Conservation (phyloP, 352 stramenopile genomes). For the Hyaloperonospora brassicae region DNA sequence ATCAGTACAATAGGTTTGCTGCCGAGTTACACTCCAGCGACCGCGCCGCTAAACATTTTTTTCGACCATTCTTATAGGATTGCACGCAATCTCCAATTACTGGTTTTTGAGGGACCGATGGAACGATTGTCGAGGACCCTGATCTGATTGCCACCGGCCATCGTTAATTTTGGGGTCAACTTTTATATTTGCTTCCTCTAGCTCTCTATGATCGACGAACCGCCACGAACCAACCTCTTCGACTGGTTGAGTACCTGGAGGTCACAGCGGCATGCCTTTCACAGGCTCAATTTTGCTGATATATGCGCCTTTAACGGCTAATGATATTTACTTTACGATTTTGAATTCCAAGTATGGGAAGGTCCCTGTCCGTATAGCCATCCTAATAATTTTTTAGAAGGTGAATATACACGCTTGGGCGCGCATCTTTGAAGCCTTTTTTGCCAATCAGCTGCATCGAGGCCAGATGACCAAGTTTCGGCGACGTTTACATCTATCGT, state of each 20-base stretch:
- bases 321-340: conserved; percentile 15
- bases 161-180: background rate
- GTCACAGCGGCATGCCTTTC: background rate
- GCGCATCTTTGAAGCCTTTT: conserved; percentile 10
- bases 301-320: conserved; percentile 11
- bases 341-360: conserved; percentile 10
- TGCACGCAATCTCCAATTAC: conserved; percentile 6
- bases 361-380: conserved; percentile 7
- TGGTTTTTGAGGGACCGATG: background rate
- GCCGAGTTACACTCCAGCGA: conserved; percentile 12
- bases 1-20: conserved; percentile 13
- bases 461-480: conserved; percentile 2
- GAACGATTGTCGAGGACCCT: conserved; percentile 1
- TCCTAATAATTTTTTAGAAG: conserved; percentile 18
- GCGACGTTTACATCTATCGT: conserved; percentile 1
- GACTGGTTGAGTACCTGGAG: background rate
- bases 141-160: conserved; percentile 3
- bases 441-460: background rate
- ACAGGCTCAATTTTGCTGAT: background rate
- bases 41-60: conserved; percentile 11
- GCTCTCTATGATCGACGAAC: background rate
- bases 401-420: conserved; percentile 3
- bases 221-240: background rate
- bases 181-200: background rate
- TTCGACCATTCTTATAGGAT: conserved; percentile 7